phyloP scores from a whole-genome alignment of 768 basidiomycete genomes.

The Lactarius deliciosus region DNA sequence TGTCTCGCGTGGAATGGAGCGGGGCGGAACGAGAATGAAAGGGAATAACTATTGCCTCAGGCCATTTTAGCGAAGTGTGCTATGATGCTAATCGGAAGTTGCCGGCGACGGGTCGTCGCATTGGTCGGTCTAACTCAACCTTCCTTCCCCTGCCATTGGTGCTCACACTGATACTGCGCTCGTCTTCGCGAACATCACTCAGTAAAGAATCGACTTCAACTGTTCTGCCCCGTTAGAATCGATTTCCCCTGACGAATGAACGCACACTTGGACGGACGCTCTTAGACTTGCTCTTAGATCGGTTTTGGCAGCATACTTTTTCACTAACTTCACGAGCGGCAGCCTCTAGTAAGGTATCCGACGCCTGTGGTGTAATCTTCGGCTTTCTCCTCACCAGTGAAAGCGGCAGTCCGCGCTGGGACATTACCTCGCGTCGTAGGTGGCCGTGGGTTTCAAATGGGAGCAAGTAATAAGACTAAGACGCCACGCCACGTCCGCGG shows the following conservation, averaged over 20 bases:
- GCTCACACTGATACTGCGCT: constrained; percentile 12
- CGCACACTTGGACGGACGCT: constrained; percentile 15
- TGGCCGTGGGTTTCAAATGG: constrained; percentile 7
- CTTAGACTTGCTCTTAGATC: constrained; percentile 1
- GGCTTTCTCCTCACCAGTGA: not conserved
- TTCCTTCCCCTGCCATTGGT: not conserved
- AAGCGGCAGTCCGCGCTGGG: constrained; percentile 17
- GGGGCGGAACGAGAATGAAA: not conserved
- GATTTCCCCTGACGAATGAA: not conserved
- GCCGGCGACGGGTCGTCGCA: not conserved
- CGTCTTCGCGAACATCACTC: constrained; percentile 17
- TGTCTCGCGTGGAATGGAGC: not conserved
- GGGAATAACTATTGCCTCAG: not conserved
- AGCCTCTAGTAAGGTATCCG: constrained; percentile 6
- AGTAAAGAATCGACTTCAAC: constrained; percentile 8
- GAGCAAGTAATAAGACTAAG: not conserved
- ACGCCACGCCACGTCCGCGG: no score
- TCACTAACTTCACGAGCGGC: constrained; percentile 18
- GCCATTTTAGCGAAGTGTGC: constrained; percentile 12
- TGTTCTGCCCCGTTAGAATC: not conserved
- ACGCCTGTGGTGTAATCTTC: not conserved
- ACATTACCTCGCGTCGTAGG: constrained; percentile 20
- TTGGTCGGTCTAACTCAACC: constrained; percentile 1
- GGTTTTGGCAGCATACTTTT: constrained; percentile 13
- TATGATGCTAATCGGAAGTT: constrained; percentile 12